Percentiles rank a stretch among this genome's conserved stretches.
These are phyloP conservation scores for Diaporthe caulivora DNA, from an alignment of 2,329 filamentous ascomycete species.

Conservation along the genomic window DNA sequence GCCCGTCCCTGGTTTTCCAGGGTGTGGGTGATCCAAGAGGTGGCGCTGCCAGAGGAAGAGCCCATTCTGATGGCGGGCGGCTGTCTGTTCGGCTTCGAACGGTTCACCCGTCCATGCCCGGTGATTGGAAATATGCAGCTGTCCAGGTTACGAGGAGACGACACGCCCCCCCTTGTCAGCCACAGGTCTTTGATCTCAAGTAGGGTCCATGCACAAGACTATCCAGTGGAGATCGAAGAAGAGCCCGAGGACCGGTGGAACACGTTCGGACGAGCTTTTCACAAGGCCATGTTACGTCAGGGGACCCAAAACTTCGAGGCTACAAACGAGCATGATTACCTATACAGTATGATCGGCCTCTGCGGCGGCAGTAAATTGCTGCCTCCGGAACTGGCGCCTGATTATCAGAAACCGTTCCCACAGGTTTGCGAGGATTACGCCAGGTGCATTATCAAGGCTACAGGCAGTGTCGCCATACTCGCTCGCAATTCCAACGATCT, in stretches of 20 bases:
- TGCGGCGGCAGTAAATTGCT: neutral
- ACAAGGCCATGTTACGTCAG: neutral
- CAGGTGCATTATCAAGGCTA: neutral
- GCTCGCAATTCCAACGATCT: neutral
- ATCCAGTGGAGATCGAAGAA: neutral
- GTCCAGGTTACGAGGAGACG: too few species aligned
- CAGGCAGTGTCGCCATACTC: neutral
- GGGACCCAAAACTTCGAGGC: neutral
- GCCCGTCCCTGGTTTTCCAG: neutral
- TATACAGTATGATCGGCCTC: neutral
- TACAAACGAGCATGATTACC: neutral
- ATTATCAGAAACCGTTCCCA: neutral
- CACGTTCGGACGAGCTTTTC: neutral
- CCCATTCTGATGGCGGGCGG: neutral
- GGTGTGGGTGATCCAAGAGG: neutral
- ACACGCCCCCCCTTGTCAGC: too few species aligned
- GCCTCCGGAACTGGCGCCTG: neutral
- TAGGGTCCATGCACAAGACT: neutral
- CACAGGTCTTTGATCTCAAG: neutral
- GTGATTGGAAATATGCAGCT: neutral
- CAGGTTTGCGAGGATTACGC: neutral
- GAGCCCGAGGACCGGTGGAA: neutral
- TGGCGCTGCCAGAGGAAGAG: neutral
- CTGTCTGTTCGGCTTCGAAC: neutral
- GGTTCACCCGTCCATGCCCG: neutral